Base-by-base conservation (phyloP, 805 yeast species). In the Myxozyma lipomycoides region DNA sequence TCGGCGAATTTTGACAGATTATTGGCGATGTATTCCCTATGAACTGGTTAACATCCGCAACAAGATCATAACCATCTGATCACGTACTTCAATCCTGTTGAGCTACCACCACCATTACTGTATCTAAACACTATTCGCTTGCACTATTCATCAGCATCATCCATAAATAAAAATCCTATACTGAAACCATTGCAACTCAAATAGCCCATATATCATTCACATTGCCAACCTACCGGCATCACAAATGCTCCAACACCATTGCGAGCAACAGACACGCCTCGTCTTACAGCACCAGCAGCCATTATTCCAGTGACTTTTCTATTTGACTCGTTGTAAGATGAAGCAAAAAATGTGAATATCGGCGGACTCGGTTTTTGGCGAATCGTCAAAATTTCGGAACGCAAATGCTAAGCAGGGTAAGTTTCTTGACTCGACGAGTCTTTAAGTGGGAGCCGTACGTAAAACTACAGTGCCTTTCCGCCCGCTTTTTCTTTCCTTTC, bases 91-190 rank as follows among this genome's bases (percentile, higher is more conserved):
- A 89, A 78, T 2, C 97, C 97, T 46, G 75, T 75, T 1, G 98
- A 90, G 2, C 95, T 84, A 21, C 97, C 98, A 39, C 97, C 98
- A 83, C 95, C 84, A 74, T 93, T 89, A 72, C 96, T 89, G 71
- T 83, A 93, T 54, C 86, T 84, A 41, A 93, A 67, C 1, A 83
- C 76, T 46, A 93, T 76, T 63, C 78, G 80, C 61, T 78, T 80
- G 72, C 98, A 89, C 52, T 74, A 22, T 24, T 36, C 3, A 28
- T 28, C 32, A 7, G 12, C 32, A n/a, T 10, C 3, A 21, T n/a
- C 6, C 12, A 39, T 26, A 17, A 19, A 35, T 49, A 19, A 40
- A 49, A n/a, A n/a, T n/a, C n/a, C n/a, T n/a, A n/a, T n/a, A n/a
- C n/a, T n/a, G 40, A n/a, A 3, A 4, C 9, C 24, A 12, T 9